These are phyloP conservation scores for Pleurotus eryngii DNA, from an alignment of 768 basidiomycete genomes.

Conservation along the genomic window DNA sequence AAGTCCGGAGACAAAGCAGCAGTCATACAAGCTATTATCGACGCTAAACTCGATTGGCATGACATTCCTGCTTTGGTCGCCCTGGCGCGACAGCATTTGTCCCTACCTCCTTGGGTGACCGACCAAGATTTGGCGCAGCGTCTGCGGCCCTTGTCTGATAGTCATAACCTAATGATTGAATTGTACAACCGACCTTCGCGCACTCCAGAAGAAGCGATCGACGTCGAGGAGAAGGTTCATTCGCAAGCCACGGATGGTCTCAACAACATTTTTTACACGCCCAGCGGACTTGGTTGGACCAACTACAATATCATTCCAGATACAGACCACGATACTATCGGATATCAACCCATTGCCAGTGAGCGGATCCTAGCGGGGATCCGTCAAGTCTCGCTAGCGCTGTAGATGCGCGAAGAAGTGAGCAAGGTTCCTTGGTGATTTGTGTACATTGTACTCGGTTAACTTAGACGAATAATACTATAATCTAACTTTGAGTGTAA, in stretches of 20 bases:
- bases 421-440: too few relatives aligned
- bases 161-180: neutral
- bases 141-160: neutral
- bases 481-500: neutral
- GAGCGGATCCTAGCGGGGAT: neutral
- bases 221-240: slow-evolving; percentile 7
- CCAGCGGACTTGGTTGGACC: slow-evolving; percentile 5
- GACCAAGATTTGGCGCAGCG: neutral
- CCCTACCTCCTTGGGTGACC: neutral
- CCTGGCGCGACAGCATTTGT: neutral
- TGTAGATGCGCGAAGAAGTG: too few relatives aligned
- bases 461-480: neutral
- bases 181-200: neutral
- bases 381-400: neutral
- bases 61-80: neutral
- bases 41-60: slow-evolving; percentile 9
- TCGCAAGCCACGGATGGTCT: slow-evolving; percentile 4
- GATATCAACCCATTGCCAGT: neutral
- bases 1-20: neutral
- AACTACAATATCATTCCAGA: slow-evolving; percentile 4
- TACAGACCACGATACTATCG: slow-evolving; percentile 4
- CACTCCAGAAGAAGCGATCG: slow-evolving; percentile 1
- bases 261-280: neutral
- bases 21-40: neutral
- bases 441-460: too few relatives aligned